A percentile compares a stretch with the other conserved stretches of the same genome.
These are phyloP conservation scores for Sarcodon sp. DNA, from an alignment of 768 basidiomycete species.

Conservation along the genomic window DNA sequence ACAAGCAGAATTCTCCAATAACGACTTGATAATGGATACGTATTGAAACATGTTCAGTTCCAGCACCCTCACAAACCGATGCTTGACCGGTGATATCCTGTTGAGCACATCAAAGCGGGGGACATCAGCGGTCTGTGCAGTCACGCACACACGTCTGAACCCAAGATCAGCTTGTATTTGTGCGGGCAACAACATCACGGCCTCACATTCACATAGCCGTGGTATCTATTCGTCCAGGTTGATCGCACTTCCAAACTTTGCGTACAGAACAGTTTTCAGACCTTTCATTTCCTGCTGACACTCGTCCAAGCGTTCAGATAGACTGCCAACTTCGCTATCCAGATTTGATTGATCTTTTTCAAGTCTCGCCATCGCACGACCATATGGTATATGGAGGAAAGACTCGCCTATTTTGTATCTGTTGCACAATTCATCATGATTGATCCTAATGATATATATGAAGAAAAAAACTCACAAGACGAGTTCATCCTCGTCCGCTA, in stretches of 20 bases:
- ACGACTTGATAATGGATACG: too few relatives aligned
- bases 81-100: too few relatives aligned
- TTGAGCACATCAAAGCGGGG: too few relatives aligned
- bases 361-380: constrained; percentile 57
- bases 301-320: constrained; percentile 41
- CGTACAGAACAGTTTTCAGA: constrained; percentile 70
- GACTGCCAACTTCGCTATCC: constrained; percentile 35
- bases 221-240: constrained; percentile 66
- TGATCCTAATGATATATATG: neutral
- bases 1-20: too few relatives aligned
- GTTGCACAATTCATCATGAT: neutral
- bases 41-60: too few relatives aligned
- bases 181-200: too few relatives aligned
- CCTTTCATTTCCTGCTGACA: constrained; percentile 70
- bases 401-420: constrained; percentile 89
- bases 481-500: constrained; percentile 73
- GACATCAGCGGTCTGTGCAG: too few relatives aligned
- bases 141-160: too few relatives aligned
- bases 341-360: constrained; percentile 55
- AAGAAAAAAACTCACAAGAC: constrained; percentile 44
- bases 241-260: constrained; percentile 87
- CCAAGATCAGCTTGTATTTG: too few relatives aligned
- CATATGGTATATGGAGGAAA: constrained; percentile 68
- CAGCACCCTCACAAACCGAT: too few relatives aligned
- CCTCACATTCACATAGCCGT: too few relatives aligned